Evolutionary conservation across 2,329 filamentous ascomycete species (phyloP).

Genomic region (Xylariaceae sp.): DNA sequence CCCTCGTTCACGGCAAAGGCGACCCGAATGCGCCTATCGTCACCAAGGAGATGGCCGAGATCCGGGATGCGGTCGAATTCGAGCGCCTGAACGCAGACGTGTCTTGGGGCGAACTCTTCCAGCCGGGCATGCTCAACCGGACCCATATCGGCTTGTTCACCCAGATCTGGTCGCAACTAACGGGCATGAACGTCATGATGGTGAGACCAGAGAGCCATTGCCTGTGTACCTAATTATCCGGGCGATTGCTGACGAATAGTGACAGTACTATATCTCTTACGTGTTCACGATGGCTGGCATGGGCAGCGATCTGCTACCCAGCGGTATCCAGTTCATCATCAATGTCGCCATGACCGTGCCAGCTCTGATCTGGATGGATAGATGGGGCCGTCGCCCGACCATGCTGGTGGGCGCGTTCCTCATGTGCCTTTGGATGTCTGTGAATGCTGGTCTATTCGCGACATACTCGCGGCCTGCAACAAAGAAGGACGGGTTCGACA

Average conservation of each 20-base stretch:
- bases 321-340: slow-evolving; percentile 68
- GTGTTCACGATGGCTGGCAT: slow-evolving; percentile 67
- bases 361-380: slow-evolving; percentile 66
- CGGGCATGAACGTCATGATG: slow-evolving; percentile 66
- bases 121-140: slow-evolving; percentile 65
- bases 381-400: slow-evolving; percentile 64
- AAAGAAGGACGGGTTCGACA: slow-evolving; percentile 27
- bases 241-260: slow-evolving; percentile 15
- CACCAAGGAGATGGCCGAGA: slow-evolving; percentile 60
- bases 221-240: background rate
- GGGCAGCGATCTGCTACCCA: slow-evolving; percentile 53
- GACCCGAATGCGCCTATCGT: slow-evolving; percentile 60
- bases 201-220: slow-evolving; percentile 27
- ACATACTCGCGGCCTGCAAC: slow-evolving; percentile 30
- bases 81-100: slow-evolving; percentile 63
- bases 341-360: slow-evolving; percentile 74
- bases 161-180: slow-evolving; percentile 70
- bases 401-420: slow-evolving; percentile 58
- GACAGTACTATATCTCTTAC: slow-evolving; percentile 58
- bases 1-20: slow-evolving; percentile 55
- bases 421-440: slow-evolving; percentile 46
- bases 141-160: slow-evolving; percentile 64
- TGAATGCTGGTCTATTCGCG: slow-evolving; percentile 39
- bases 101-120: slow-evolving; percentile 64
- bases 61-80: slow-evolving; percentile 65